Conservation (phyloP, 2,329 filamentous ascomycete species). For the Fusarium clavum region DNA sequence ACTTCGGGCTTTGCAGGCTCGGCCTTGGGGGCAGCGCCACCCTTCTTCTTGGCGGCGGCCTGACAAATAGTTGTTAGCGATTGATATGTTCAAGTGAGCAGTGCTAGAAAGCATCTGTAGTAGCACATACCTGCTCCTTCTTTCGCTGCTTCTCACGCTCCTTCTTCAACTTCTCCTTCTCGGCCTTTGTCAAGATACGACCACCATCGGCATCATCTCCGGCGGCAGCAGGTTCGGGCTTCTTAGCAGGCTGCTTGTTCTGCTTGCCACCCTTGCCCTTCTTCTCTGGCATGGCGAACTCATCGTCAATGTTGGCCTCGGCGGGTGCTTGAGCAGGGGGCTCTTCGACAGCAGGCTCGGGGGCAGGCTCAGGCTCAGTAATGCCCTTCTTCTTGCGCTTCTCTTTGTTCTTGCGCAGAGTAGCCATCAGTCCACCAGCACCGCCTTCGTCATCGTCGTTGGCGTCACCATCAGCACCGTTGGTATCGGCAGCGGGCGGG, state of each 20-base stretch:
- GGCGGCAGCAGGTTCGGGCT: constrained; percentile 63
- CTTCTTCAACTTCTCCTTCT: constrained; percentile 98
- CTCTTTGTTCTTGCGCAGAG: constrained; percentile 82
- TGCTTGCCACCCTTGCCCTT: constrained; percentile 70
- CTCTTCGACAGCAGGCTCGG: constrained; percentile 73
- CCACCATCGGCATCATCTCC: constrained; percentile 69
- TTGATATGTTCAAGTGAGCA: background rate
- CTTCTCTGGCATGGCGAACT: constrained; percentile 86
- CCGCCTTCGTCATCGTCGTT: constrained; percentile 64
- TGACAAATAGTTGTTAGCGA: constrained; percentile 36
- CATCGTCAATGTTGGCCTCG: constrained; percentile 86
- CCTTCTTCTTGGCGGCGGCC: constrained; percentile 85
- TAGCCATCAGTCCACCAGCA: constrained; percentile 79
- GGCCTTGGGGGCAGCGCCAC: constrained; percentile 49
- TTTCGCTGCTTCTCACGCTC: constrained; percentile 98
- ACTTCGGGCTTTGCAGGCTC: constrained; percentile 49
- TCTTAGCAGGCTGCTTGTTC: constrained; percentile 54
- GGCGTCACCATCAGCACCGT: constrained; percentile 59
- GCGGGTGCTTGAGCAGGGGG: constrained; percentile 75
- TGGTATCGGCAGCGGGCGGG: constrained; percentile 57
- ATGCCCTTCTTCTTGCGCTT: constrained; percentile 92
- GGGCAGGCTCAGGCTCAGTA: constrained; percentile 66
- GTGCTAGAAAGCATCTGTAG: background rate
- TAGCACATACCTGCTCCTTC: constrained; percentile 83
- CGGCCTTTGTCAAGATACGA: constrained; percentile 91